phyloP scores from a whole-genome alignment of 106 monocot genomes.

The Acorus gramineus region DNA sequence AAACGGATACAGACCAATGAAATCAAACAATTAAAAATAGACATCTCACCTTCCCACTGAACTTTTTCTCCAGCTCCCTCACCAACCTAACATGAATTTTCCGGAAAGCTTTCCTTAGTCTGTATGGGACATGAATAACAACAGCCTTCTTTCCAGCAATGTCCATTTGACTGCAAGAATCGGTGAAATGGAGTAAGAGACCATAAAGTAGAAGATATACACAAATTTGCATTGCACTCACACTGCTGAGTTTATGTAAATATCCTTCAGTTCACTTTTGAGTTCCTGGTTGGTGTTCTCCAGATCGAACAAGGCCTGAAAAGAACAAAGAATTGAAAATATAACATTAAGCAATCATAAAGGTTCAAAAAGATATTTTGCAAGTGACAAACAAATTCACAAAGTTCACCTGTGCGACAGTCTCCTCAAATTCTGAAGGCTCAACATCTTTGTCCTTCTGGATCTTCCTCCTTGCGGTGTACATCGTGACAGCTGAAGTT shows the following conservation, averaged over 20 bases:
- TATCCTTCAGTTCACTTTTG: conserved; percentile 89
- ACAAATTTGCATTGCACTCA: conserved; percentile 12
- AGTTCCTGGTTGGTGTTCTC: conserved; percentile 81
- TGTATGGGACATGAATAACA: conserved; percentile 75
- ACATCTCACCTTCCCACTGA: conserved; percentile 72
- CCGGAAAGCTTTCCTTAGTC: conserved; percentile 66
- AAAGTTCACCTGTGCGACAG: too few relatives aligned
- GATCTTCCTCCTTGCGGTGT: too few relatives aligned
- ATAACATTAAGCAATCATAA: too few relatives aligned
- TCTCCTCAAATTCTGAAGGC: too few relatives aligned
- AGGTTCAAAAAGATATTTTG: too few relatives aligned
- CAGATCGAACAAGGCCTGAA: conserved; percentile 72
- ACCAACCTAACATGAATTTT: conserved; percentile 91
- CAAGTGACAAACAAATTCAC: too few relatives aligned
- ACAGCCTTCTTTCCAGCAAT: conserved; percentile 70
- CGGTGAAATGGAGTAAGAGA: background rate
- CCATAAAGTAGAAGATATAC: background rate
- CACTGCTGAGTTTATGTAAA: conserved; percentile 75
- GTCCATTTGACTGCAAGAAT: conserved; percentile 52
- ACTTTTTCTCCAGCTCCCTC: conserved; percentile 93
- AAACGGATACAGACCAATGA: too few relatives aligned
- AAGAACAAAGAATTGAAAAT: background rate
- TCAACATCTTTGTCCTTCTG: too few relatives aligned
- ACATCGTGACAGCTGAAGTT: too few relatives aligned
- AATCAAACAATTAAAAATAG: too few relatives aligned